A percentile compares a stretch with the other conserved stretches of the same genome.
phyloP scores from a whole-genome alignment of 352 stramenopile genomes.

The Globisporangium rhizosaccharum region DNA sequence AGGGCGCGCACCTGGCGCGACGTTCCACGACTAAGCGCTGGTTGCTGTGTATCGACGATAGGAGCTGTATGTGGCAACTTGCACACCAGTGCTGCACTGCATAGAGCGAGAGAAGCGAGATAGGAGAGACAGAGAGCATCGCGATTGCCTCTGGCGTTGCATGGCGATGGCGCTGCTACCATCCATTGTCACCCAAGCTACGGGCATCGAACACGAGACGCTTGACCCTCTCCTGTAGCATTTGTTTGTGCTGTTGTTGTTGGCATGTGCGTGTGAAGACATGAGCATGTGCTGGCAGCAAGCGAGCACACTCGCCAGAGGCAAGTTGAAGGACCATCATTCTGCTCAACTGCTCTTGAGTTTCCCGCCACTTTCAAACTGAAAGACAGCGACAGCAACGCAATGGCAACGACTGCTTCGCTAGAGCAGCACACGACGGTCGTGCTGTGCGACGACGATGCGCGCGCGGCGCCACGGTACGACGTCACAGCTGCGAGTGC shows the following conservation, averaged over 20 bases:
- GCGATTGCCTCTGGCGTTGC: not conserved
- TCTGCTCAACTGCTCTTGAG: no score
- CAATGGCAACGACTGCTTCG: not conserved
- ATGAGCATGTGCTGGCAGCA: no score
- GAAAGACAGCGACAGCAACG: not conserved
- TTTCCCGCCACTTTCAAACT: not conserved
- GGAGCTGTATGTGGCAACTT: no score
- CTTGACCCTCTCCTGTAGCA: no score
- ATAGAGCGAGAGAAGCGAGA: not conserved
- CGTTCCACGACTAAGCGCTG: slow-evolving; percentile 51
- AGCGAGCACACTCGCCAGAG: no score
- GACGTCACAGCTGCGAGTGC: slow-evolving; percentile 12
- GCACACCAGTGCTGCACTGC: not conserved
- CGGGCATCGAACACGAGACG: not conserved
- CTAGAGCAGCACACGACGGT: not conserved
- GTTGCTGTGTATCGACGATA: no score
- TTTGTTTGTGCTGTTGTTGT: no score
- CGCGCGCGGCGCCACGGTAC: slow-evolving; percentile 1
- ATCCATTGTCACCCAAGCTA: not conserved
- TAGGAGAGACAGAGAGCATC: not conserved
- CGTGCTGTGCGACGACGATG: slow-evolving; percentile 6
- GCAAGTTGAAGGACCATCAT: no score
- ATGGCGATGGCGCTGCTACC: not conserved
- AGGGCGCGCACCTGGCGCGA: slow-evolving; percentile 53
- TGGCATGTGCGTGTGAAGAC: no score